A percentile compares a stretch with the other conserved stretches of the same genome.
These are phyloP conservation scores for Picea abies DNA, from an alignment of 83 land plant species.

Conservation along the genomic window DNA sequence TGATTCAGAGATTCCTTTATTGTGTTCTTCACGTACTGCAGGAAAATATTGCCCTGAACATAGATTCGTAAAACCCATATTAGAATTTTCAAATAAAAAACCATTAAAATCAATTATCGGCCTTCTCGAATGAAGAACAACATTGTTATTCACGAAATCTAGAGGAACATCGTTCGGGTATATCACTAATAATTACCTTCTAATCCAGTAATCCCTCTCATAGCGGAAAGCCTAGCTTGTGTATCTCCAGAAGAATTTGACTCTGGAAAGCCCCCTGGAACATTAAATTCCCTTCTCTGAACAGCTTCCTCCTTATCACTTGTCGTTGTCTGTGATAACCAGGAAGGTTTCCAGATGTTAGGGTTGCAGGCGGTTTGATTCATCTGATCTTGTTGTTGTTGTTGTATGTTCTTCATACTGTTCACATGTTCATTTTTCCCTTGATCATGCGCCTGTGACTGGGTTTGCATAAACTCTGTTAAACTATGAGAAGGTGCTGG, in stretches of 20 bases:
- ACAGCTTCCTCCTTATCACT: background rate
- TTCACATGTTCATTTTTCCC: background rate
- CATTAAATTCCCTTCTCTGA: background rate
- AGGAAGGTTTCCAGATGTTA: constrained; percentile 6
- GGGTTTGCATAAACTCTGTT: background rate
- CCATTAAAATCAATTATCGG: background rate
- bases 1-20: background rate
- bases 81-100: background rate
- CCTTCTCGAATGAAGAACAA: background rate
- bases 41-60: constrained; percentile 5
- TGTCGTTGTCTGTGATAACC: constrained; percentile 4
- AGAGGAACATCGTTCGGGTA: background rate
- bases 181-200: background rate
- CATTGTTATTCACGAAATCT: background rate
- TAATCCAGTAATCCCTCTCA: background rate
- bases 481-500: background rate
- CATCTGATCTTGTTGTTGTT: background rate
- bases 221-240: background rate
- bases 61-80: background rate
- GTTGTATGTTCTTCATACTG: background rate
- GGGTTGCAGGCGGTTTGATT: background rate
- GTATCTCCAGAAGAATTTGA: background rate
- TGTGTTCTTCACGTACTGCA: background rate
- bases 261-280: background rate
- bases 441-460: background rate